A percentile compares a stretch with the other conserved stretches of the same genome.
Evolutionary conservation across 1,284 basidiomycete species (phyloP).

Genomic region (Irpex sp.): DNA sequence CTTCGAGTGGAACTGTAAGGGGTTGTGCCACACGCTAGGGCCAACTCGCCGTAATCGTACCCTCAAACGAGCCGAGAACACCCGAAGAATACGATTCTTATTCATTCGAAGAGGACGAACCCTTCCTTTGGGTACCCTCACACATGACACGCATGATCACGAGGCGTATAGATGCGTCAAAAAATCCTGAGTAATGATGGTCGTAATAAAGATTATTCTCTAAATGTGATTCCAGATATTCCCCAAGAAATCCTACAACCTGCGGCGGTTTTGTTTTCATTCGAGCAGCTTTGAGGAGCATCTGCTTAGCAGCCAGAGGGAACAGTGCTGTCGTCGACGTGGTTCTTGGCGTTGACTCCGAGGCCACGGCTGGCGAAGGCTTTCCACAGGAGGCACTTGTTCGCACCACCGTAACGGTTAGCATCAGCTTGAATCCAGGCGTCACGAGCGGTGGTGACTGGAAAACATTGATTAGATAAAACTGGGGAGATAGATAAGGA

Average conservation of each 20-base stretch:
- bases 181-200: not conserved
- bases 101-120: no score
- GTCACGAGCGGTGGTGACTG: conserved; percentile 36
- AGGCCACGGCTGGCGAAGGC: conserved; percentile 52
- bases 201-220: not conserved
- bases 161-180: no score
- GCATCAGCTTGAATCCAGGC: conserved; percentile 55
- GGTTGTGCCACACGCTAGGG: no score
- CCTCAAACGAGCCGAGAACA: no score
- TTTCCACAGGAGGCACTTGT: conserved; percentile 44
- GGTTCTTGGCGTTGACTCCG: conserved; percentile 42
- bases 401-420: conserved; percentile 43
- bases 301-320: conserved; percentile 35
- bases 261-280: not conserved
- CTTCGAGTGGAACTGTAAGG: no score
- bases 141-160: no score
- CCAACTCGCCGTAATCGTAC: no score
- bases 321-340: conserved; percentile 33
- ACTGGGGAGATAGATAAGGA: no score
- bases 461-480: conserved; percentile 1
- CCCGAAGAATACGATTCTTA: no score
- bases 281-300: not conserved
- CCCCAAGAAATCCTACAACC: no score
- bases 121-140: no score
- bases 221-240: not conserved